Conservation (phyloP, 2,329 filamentous ascomycete genomes). For the Fusarium liriodendri region DNA sequence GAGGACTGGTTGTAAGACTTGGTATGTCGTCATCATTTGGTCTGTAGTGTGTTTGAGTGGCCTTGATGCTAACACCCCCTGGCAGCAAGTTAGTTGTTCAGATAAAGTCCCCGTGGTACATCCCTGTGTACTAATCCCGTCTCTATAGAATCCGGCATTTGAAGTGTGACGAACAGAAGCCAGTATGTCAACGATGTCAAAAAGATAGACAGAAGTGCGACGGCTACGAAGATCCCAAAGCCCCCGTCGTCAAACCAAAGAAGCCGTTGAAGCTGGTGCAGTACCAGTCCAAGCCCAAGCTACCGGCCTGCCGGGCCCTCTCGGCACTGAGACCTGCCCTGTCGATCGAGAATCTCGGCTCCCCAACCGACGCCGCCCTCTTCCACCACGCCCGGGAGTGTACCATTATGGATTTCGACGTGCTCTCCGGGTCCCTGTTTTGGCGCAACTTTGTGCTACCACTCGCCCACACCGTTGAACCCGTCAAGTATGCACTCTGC, state of each 20-base stretch:
- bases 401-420: neutral
- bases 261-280: neutral
- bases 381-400: conserved; percentile 1
- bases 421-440: neutral
- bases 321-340: neutral
- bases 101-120: neutral
- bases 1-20: conserved; percentile 30
- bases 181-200: conserved; percentile 14
- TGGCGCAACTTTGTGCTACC: conserved; percentile 14
- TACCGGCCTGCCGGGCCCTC: neutral
- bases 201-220: conserved; percentile 24
- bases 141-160: conserved; percentile 28
- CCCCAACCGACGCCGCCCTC: neutral
- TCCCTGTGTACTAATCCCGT: neutral
- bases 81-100: conserved; percentile 15
- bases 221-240: conserved; percentile 14
- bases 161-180: conserved; percentile 30
- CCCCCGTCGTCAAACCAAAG: neutral
- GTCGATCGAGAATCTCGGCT: neutral
- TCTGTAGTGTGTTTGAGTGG: neutral
- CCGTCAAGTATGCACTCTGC: conserved; percentile 8
- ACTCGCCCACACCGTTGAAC: neutral
- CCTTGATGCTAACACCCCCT: neutral
- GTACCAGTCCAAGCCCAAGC: neutral
- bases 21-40: conserved; percentile 6